Evolutionary conservation across 2,329 filamentous ascomycete species (phyloP).

Genomic region (Aspergillus fumigatus): DNA sequence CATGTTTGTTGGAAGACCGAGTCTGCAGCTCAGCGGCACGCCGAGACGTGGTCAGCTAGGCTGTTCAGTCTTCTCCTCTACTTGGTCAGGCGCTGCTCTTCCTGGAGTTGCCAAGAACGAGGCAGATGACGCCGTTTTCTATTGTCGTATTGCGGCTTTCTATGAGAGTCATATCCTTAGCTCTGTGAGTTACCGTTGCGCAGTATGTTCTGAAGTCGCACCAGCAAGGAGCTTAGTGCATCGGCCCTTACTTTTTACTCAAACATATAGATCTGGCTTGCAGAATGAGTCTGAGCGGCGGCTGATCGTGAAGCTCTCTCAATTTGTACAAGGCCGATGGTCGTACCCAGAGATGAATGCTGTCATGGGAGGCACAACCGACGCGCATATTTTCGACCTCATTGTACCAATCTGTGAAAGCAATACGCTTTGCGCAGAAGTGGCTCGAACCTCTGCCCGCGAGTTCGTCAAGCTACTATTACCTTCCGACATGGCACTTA

Average conservation of each 20-base stretch:
- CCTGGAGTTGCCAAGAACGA: conserved; percentile 4
- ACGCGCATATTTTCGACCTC: conserved; percentile 18
- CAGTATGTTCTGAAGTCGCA: conserved; percentile 13
- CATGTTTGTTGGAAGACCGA: conserved; percentile 16
- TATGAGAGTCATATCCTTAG: conserved; percentile 16
- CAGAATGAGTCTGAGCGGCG: conserved; percentile 4
- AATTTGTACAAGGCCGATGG: conserved; percentile 17
- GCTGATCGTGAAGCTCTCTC: conserved; percentile 12
- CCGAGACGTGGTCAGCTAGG: conserved; percentile 9
- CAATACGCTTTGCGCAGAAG: conserved; percentile 14
- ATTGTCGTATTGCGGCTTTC: conserved; percentile 12
- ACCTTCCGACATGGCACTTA: background rate
- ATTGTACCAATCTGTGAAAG: conserved; percentile 18
- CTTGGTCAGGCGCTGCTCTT: conserved; percentile 12
- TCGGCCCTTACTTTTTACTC: conserved; percentile 15
- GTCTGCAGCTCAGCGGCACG: conserved; percentile 3
- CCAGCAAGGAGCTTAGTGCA: conserved; percentile 16
- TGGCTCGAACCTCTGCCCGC: conserved; percentile 13
- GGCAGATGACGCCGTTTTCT: conserved; percentile 8
- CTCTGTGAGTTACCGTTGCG: conserved; percentile 16
- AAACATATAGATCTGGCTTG: conserved; percentile 1
- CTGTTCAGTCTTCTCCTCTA: conserved; percentile 15
- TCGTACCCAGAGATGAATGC: conserved; percentile 12
- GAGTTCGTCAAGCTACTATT: conserved; percentile 14
- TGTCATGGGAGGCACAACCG: conserved; percentile 10